Evolutionary conservation across 2,329 filamentous ascomycete genomes (phyloP).

Genomic region (Lomentospora prolificans): DNA sequence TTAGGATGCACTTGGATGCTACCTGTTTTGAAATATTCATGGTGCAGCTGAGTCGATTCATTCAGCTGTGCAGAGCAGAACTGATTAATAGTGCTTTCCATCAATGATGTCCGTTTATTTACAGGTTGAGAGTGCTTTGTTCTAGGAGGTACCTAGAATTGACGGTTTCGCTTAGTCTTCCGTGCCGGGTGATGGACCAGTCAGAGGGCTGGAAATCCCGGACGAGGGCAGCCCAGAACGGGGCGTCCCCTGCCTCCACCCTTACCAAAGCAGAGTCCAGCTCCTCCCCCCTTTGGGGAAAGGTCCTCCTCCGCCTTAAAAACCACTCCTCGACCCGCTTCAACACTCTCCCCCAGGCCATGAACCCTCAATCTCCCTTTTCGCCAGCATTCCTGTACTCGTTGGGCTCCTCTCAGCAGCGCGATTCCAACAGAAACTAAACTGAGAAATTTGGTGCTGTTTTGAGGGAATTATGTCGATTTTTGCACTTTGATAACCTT

Average conservation of each 20-base stretch:
- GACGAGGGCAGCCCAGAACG: conserved; percentile 1
- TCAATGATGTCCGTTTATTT: too few species aligned
- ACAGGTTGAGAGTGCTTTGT: too few species aligned
- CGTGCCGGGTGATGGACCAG: conserved; percentile 4
- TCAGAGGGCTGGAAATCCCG: conserved; percentile 3
- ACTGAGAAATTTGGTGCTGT: not conserved
- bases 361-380: not conserved
- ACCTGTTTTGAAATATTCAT: too few species aligned
- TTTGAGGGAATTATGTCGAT: not conserved
- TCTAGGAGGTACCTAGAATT: not conserved
- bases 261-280: not conserved
- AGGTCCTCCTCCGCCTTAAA: conserved; percentile 1
- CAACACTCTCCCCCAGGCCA: not conserved
- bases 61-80: too few species aligned
- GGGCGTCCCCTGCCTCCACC: conserved; percentile 1
- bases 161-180: conserved; percentile 5
- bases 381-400: conserved; percentile 5
- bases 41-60: not conserved
- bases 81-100: too few species aligned
- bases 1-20: too few species aligned
- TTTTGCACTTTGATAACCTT: not conserved
- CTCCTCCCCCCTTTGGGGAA: not conserved
- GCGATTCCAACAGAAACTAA: not conserved
- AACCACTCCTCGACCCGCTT: conserved; percentile 3
- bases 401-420: not conserved